Base-by-base conservation (phyloP, 257 asterid species). In the Rauvolfia tetraphylla region DNA sequence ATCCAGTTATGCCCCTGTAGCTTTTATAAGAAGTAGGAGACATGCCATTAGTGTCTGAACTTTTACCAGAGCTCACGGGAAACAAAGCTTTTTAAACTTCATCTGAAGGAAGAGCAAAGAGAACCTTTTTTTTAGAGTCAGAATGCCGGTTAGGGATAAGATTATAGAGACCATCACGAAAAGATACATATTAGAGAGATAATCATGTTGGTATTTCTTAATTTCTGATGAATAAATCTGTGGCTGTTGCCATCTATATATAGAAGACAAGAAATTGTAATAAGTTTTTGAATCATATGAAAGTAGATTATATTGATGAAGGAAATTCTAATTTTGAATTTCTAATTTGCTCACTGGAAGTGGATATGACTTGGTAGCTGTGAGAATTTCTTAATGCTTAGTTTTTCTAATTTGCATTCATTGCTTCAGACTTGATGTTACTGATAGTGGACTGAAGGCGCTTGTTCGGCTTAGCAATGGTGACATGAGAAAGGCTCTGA, bases 401-500 rank as follows among this genome's bases (percentile, higher is more conserved):
- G 44, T 41, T 72, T n/a, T 53, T 61, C 79, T 82, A 39, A 66
- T 78, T 41, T 44, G 69, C 49, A 82, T 73, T 72, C 66, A 49
- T 72, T 74, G 75, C 15, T 85, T 33, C 88, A 95, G 99, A 86
- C 95, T 95, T 73, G 95, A 91, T 84, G 98, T 95, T 61, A 86
- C 95, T 73, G 98, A 95, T 77, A 76, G 81, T 86, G 98, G 98
- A 71, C 59, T 95, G 83, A 93, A 85, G 86, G 99, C 97, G 70
- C 96, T 95, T 80, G 97, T 93, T 72, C 89, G 92, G 77, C 97
- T 95, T 72, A 79, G 97, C 84, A 89, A 84, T 79, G 99, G 99
- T 78, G 99, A 95, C 85, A 95, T 95, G 98, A 88, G 99, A 78
- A 95, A 95, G 81, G 97, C 97, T 79, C 84, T 95, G 83, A 95